Evolutionary conservation across 208 protist species (phyloP).

Genomic region (Strigomonas culicis): DNA sequence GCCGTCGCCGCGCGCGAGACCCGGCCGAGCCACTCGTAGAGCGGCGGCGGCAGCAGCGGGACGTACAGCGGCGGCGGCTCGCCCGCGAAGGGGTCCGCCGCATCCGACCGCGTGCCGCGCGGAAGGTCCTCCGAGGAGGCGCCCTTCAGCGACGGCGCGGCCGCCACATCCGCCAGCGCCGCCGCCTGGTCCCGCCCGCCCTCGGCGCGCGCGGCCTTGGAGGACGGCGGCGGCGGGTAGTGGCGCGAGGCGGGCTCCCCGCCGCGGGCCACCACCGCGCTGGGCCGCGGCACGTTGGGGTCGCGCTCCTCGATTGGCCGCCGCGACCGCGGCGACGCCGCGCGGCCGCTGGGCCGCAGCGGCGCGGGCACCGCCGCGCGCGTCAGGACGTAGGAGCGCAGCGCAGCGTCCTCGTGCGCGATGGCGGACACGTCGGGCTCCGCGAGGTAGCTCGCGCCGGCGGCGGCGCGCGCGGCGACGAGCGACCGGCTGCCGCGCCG

Average conservation of each 20-base stretch:
- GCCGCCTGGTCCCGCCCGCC: background rate
- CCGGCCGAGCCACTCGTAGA: background rate
- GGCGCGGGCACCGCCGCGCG: background rate
- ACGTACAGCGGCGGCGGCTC: background rate
- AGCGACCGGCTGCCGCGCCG: conserved; percentile 20
- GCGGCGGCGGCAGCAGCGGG: background rate
- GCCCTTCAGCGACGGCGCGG: too few species aligned
- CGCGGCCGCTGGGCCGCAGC: background rate
- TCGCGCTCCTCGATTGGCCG: background rate
- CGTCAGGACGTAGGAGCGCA: conserved; percentile 16
- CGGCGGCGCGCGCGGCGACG: conserved; percentile 8
- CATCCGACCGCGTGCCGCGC: too few species aligned
- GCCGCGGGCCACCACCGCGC: too few species aligned
- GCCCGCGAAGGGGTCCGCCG: background rate
- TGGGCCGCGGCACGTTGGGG: too few species aligned
- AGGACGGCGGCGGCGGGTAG: background rate
- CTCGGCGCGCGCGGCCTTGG: background rate
- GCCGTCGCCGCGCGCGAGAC: background rate
- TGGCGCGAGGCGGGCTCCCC: too few species aligned
- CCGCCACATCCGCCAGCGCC: too few species aligned
- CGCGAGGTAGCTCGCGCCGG: conserved; percentile 28
- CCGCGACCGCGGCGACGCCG: background rate
- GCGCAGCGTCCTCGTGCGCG: conserved; percentile 17
- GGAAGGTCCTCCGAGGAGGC: too few species aligned
- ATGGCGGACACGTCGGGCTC: conserved; percentile 59